Conservation (phyloP, 371 early-diverging fungal genomes). For the Sporodiniella umbellata region DNA sequence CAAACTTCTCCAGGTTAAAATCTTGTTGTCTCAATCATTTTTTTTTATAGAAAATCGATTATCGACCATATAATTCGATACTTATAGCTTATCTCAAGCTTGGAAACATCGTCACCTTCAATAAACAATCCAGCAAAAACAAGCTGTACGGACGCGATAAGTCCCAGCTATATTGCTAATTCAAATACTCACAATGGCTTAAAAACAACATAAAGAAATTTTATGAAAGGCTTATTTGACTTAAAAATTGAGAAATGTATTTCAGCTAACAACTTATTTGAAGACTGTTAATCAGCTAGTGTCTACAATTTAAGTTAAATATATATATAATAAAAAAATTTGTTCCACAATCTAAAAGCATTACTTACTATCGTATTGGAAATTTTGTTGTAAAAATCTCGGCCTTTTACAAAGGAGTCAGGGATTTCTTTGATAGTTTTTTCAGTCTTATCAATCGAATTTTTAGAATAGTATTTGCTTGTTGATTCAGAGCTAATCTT, state of each 20-base stretch:
- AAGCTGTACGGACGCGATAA: slow-evolving; percentile 9
- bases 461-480: slow-evolving; percentile 4
- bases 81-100: slow-evolving; percentile 9
- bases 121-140: slow-evolving; percentile 9
- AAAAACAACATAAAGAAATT: slow-evolving; percentile 7
- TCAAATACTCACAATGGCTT: slow-evolving; percentile 10
- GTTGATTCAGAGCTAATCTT: slow-evolving; percentile 7
- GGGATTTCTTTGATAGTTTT: slow-evolving; percentile 3
- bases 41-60: slow-evolving; percentile 8
- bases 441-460: slow-evolving; percentile 6
- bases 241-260: slow-evolving; percentile 12
- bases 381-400: slow-evolving; percentile 5
- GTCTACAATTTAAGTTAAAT: slow-evolving; percentile 9
- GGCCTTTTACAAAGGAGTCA: slow-evolving; percentile 6
- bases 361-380: slow-evolving; percentile 7
- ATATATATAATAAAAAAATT: slow-evolving; percentile 5
- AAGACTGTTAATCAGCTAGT: slow-evolving; percentile 7
- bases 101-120: slow-evolving; percentile 9
- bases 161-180: slow-evolving; percentile 10
- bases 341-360: slow-evolving; percentile 5
- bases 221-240: slow-evolving; percentile 12
- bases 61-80: slow-evolving; percentile 12
- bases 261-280: slow-evolving; percentile 6
- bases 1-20: not conserved
- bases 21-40: slow-evolving; percentile 5